These are phyloP conservation scores for Tanacetum coccineum DNA, from an alignment of 129 eudicot species.

Conservation along the genomic window DNA sequence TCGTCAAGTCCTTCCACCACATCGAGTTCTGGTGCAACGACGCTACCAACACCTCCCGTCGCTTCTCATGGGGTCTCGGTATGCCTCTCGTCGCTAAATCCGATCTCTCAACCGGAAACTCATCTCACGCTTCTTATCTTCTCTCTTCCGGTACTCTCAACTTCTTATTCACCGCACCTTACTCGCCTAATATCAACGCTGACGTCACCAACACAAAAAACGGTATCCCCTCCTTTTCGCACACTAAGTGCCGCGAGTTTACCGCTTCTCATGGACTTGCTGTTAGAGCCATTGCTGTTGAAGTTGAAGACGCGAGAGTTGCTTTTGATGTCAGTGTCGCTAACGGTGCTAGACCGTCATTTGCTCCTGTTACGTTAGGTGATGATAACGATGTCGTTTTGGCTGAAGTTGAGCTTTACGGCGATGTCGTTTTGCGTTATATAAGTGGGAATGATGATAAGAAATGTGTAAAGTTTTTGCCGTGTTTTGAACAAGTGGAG, in stretches of 20 bases:
- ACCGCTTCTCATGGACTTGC: conserved; percentile 35
- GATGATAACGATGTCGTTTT: conserved; percentile 19
- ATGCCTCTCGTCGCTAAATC: conserved; percentile 39
- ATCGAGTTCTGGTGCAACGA: conserved; percentile 93
- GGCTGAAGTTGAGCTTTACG: conserved; percentile 33
- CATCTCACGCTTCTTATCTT: conserved; percentile 78
- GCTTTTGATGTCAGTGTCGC: conserved; percentile 47
- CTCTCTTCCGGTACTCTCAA: conserved; percentile 56
- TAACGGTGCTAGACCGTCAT: conserved; percentile 31
- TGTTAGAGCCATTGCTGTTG: conserved; percentile 29
- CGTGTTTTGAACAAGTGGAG: conserved; percentile 52
- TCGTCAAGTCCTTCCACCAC: conserved; percentile 79
- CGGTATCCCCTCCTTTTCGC: conserved; percentile 52
- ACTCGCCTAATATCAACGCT: conserved; percentile 28
- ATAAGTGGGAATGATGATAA: conserved; percentile 16
- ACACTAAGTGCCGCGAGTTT: conserved; percentile 36
- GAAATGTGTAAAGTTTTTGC: conserved; percentile 29
- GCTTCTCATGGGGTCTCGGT: conserved; percentile 50
- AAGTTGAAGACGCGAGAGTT: conserved; percentile 33
- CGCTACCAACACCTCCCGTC: conserved; percentile 79
- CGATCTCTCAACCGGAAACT: conserved; percentile 86
- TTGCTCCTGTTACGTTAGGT: conserved; percentile 18
- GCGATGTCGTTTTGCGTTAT: conserved; percentile 39
- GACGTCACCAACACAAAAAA: conserved; percentile 22
- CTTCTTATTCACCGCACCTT: conserved; percentile 43